Evolutionary conservation across 169 alveolate species (phyloP).

Genomic region (Amoebophrya sp.): DNA sequence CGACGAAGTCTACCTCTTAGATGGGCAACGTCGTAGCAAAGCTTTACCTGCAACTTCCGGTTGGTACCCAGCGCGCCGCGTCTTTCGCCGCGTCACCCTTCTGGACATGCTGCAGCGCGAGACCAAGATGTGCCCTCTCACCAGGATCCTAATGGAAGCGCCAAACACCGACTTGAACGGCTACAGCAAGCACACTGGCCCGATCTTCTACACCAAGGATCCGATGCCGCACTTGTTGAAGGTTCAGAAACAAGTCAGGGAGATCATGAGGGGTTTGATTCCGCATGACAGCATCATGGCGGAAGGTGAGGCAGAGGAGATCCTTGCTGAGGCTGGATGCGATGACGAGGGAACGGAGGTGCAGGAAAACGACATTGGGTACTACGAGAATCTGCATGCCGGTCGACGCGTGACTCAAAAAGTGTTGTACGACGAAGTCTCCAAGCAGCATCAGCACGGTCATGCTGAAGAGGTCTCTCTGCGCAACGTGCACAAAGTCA

Average conservation of each 20-base stretch:
- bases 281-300: too few species aligned
- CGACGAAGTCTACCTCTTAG: background rate
- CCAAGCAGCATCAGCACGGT: background rate
- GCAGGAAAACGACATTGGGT: too few species aligned
- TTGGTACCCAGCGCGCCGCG: background rate
- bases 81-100: background rate
- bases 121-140: background rate
- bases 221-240: background rate
- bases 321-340: too few species aligned
- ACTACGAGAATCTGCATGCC: too few species aligned
- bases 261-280: too few species aligned
- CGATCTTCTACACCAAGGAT: background rate
- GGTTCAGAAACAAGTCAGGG: background rate
- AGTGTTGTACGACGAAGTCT: background rate
- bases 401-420: background rate
- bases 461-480: background rate
- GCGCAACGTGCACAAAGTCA: background rate
- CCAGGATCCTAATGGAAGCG: background rate
- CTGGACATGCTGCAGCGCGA: background rate
- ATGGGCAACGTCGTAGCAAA: background rate
- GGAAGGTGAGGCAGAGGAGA: too few species aligned
- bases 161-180: background rate
- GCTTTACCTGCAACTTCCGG: background rate
- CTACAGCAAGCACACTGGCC: background rate
- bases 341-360: too few species aligned